Evolutionary conservation across 2,329 filamentous ascomycete genomes (phyloP), one percentile per base, ranked within the genome.

Genomic region (Trichoderma sp.): DNA sequence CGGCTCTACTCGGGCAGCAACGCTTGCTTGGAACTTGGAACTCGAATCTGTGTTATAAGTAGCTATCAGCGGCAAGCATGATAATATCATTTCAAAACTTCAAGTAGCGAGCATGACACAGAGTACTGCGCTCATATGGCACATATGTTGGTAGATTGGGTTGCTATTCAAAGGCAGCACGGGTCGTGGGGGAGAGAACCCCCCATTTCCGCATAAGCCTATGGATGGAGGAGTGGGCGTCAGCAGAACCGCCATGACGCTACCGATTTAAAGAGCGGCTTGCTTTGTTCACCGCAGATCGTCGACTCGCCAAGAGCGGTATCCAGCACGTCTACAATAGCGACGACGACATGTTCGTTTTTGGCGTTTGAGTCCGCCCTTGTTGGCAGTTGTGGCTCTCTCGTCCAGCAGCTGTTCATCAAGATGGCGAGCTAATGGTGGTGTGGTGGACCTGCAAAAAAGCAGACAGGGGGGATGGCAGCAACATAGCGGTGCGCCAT

Each of bases 371-470:
- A 40, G 33, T 49, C 37, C 31, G n/a, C 33, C 37, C 55, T 49
- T 65, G 63, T 35, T 55, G 57, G 43, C 40, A 13, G 56, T 33
- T 60, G 43, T 60, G 24, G 66, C 31, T 10, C 27, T 40, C 40
- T 52, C 21, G 47, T 66, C 68, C 68, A 69, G 60, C 64, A 58
- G 53, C 68, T 24, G 33, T 40, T 56, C 56, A 33, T 31, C 33
- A n/a, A 66, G 47, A 55, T 37, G 19, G 35, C 40, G 31, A 47
- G 11, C 68, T 68, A 60, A n/a, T 13, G 56, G 49, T 58, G 64
- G 68, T 70, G 68, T 70, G 68, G 68, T 70, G 68, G 68, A 70
- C 68, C 68, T 49, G 37, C 24, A 27, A 60, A n/a, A 33, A 29
- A 49, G 19, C 16, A n/a, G 57, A 67, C 68, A 68, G 56, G 68